Conservation (phyloP, 1,284 basidiomycete species). For the Exobasidium rhododendri region DNA sequence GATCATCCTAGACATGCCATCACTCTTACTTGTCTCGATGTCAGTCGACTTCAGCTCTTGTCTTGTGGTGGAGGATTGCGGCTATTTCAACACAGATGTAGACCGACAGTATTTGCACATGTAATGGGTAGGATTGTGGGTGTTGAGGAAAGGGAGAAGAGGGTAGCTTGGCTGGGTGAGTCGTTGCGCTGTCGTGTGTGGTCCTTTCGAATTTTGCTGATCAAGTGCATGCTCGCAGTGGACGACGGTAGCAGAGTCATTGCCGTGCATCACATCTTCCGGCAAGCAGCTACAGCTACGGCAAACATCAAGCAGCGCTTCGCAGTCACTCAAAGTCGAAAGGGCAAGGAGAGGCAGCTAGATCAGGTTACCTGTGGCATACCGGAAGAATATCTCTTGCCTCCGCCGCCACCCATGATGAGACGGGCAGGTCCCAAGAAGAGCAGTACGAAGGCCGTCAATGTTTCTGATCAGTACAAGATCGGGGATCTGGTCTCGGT, state of each 20-base stretch:
- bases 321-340: background rate
- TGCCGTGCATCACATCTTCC: constrained; percentile 4
- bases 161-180: constrained; percentile 5
- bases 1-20: constrained; percentile 7
- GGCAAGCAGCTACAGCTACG: background rate
- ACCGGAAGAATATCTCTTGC: constrained; percentile 5
- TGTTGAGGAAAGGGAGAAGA: constrained; percentile 7
- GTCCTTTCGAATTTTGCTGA: background rate
- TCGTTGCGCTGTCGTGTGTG: background rate
- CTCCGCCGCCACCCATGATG: background rate
- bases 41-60: background rate
- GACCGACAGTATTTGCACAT: constrained; percentile 4
- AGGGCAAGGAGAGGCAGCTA: background rate
- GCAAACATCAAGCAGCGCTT: background rate
- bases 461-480: background rate
- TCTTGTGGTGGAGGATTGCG: background rate
- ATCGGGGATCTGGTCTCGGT: background rate
- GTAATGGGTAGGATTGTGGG: constrained; percentile 2
- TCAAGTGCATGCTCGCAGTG: background rate
- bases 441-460: background rate
- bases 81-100: background rate
- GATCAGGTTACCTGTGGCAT: background rate
- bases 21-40: background rate
- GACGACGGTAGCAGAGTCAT: constrained; percentile 10
- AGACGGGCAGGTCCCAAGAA: background rate